A percentile compares a stretch with the other conserved stretches of the same genome.
Conservation (phyloP, 371 early-diverging fungal genomes). For the Rhizopus delemar region DNA sequence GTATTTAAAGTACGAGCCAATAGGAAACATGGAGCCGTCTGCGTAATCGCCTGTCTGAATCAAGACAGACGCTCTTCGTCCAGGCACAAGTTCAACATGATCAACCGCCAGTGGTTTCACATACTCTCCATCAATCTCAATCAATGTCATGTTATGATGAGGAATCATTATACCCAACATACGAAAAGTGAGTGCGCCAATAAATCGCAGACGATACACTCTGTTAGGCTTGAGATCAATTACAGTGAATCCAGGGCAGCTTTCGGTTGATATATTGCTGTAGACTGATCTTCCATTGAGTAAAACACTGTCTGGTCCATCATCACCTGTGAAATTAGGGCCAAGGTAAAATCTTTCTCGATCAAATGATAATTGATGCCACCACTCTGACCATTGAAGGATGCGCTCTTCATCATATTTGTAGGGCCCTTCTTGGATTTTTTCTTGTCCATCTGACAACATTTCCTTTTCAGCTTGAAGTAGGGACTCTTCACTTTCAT, state of each 20-base stretch:
- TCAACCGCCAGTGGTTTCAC: constrained; percentile 26
- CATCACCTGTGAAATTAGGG: constrained; percentile 18
- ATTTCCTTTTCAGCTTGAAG: not conserved
- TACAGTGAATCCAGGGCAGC: constrained; percentile 32
- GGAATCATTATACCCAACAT: constrained; percentile 31
- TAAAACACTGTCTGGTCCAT: constrained; percentile 32
- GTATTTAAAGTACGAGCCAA: constrained; percentile 14
- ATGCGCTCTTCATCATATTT: constrained; percentile 48
- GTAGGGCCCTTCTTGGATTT: constrained; percentile 26
- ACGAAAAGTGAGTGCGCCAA: constrained; percentile 40
- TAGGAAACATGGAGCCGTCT: constrained; percentile 28
- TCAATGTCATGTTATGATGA: constrained; percentile 36
- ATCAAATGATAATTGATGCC: constrained; percentile 28
- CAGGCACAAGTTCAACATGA: constrained; percentile 38
- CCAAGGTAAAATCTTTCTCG: constrained; percentile 27
- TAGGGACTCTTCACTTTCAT: constrained; percentile 32
- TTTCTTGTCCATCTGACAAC: constrained; percentile 4
- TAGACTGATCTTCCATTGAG: constrained; percentile 37
- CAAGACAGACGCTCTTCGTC: constrained; percentile 40
- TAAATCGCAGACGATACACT: constrained; percentile 37
- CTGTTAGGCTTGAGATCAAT: constrained; percentile 33
- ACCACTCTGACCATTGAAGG: constrained; percentile 49
- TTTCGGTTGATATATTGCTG: not conserved
- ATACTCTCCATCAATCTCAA: constrained; percentile 45
- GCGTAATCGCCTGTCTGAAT: constrained; percentile 28